phyloP scores from a whole-genome alignment of 768 basidiomycete species.

The Trametes elegans region DNA sequence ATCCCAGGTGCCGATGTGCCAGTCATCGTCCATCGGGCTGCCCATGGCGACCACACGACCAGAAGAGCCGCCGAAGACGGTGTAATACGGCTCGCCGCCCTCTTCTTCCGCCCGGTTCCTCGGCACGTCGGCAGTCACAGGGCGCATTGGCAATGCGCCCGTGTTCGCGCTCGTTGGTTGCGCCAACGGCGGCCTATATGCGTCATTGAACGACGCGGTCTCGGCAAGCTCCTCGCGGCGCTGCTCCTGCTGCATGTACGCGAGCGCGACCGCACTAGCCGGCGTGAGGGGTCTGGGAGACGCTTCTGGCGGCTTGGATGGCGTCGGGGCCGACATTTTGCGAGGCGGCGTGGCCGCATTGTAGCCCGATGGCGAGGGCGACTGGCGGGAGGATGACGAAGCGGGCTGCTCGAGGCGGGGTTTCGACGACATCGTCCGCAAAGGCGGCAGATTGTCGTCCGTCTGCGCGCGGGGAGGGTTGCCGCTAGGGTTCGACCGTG shows the following conservation, averaged over 20 bases:
- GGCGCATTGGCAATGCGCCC: constrained; percentile 3
- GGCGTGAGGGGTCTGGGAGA: constrained; percentile 38
- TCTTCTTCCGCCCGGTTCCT: constrained; percentile 24
- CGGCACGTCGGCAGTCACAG: neutral
- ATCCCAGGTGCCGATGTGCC: constrained; percentile 19
- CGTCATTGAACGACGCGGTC: constrained; percentile 30
- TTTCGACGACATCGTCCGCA: neutral
- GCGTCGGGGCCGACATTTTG: neutral
- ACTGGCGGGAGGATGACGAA: neutral
- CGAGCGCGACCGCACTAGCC: constrained; percentile 43
- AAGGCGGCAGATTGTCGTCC: neutral
- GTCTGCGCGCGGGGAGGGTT: constrained; percentile 16
- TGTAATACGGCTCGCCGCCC: constrained; percentile 48
- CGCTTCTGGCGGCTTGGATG: neutral
- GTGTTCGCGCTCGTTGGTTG: constrained; percentile 2
- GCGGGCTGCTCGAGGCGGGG: neutral
- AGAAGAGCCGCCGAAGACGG: constrained; percentile 49
- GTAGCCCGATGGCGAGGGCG: neutral
- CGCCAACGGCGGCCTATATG: constrained; percentile 6
- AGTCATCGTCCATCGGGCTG: constrained; percentile 40
- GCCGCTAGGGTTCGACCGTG: constrained; percentile 24
- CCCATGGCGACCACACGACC: constrained; percentile 46
- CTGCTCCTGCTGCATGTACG: constrained; percentile 47
- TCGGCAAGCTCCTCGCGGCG: constrained; percentile 30
- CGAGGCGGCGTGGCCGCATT: constrained; percentile 2